These are phyloP conservation scores for Clonostachys byssicola DNA, from an alignment of 2,329 filamentous ascomycete genomes.

Conservation along the genomic window DNA sequence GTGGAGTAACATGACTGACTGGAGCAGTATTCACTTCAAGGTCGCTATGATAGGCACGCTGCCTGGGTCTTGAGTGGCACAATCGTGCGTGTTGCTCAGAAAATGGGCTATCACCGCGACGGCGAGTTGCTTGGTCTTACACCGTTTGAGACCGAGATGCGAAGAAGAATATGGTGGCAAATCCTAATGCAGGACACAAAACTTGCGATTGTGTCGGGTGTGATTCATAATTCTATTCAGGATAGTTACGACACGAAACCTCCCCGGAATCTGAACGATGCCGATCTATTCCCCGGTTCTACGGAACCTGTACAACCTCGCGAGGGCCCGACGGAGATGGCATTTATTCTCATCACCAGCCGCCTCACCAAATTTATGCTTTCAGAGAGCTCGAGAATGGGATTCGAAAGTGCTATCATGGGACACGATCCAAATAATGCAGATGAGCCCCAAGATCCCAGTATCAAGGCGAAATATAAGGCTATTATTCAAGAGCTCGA, in stretches of 20 bases:
- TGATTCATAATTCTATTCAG: constrained; percentile 46
- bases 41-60: constrained; percentile 54
- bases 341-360: constrained; percentile 46
- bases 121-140: constrained; percentile 50
- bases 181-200: constrained; percentile 55
- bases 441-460: neutral
- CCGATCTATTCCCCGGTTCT: constrained; percentile 50
- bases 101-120: constrained; percentile 64
- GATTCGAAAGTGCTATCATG: constrained; percentile 45
- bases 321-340: constrained; percentile 59
- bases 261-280: constrained; percentile 55
- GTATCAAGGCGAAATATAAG: constrained; percentile 35
- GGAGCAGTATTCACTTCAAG: constrained; percentile 47
- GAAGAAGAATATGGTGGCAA: constrained; percentile 65
- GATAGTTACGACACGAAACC: constrained; percentile 51
- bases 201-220: constrained; percentile 52
- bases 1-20: too few species aligned
- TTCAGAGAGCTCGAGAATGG: constrained; percentile 22
- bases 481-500: constrained; percentile 35
- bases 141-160: constrained; percentile 64
- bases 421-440: constrained; percentile 23
- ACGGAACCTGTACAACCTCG: constrained; percentile 44
- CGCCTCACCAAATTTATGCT: constrained; percentile 46
- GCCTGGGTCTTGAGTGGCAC: constrained; percentile 58
- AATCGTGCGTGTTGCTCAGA: constrained; percentile 60